phyloP scores from a whole-genome alignment of 208 protist species.

The Wallacemonas sp. region DNA sequence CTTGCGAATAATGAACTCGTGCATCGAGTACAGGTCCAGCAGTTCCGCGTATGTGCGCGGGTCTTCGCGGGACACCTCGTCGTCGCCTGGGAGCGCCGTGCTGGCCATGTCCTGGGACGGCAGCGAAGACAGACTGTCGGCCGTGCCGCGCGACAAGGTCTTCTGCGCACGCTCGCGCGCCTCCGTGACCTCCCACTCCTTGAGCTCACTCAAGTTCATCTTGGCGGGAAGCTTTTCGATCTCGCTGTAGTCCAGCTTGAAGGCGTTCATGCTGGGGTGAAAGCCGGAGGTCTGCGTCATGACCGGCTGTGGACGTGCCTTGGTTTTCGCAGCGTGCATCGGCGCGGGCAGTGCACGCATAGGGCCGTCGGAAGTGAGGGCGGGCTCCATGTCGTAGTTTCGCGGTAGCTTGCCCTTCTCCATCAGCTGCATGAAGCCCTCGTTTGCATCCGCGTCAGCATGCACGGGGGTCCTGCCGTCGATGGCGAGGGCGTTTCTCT shows the following conservation, averaged over 20 bases:
- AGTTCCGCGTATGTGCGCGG: constrained; percentile 91
- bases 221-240: constrained; percentile 74
- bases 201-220: constrained; percentile 74
- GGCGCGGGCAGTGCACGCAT: constrained; percentile 49
- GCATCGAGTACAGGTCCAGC: constrained; percentile 94
- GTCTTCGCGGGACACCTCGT: constrained; percentile 39
- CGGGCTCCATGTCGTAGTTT: constrained; percentile 59
- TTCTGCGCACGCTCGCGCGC: constrained; percentile 18
- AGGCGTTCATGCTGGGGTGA: constrained; percentile 44
- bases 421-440: constrained; percentile 45
- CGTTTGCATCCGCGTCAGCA: constrained; percentile 19
- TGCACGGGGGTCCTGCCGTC: neutral
- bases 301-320: constrained; percentile 24
- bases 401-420: constrained; percentile 46
- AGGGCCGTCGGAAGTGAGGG: constrained; percentile 58
- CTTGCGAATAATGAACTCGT: constrained; percentile 94
- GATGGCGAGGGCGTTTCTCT: neutral
- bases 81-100: constrained; percentile 9
- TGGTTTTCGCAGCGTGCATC: constrained; percentile 26
- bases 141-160: neutral
- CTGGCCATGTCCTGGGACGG: neutral
- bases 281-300: constrained; percentile 77
- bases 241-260: constrained; percentile 73
- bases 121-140: neutral
- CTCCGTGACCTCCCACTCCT: constrained; percentile 68